Conservation (phyloP, 2,329 filamentous ascomycete species). For the Xylaria sp. region DNA sequence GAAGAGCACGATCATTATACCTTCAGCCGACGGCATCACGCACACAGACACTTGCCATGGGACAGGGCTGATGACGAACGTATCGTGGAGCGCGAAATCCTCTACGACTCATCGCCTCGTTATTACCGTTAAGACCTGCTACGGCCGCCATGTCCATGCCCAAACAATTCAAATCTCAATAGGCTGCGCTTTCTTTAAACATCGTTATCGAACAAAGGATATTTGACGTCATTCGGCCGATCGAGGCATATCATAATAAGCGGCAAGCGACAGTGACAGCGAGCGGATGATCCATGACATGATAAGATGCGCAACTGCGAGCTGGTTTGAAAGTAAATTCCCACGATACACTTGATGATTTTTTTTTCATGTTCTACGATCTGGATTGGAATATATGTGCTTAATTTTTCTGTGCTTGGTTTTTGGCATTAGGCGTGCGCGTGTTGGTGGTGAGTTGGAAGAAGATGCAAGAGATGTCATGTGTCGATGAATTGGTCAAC, state of each 20-base stretch:
- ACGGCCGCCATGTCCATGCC: neutral
- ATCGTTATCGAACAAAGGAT: neutral
- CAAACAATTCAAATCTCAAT: neutral
- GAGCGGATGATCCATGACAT: conserved; percentile 6
- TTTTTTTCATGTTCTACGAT: conserved; percentile 3
- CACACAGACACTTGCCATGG: conserved; percentile 50
- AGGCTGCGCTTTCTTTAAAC: neutral
- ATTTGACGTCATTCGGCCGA: neutral
- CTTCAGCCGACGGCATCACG: conserved; percentile 57
- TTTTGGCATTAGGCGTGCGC: conserved; percentile 3
- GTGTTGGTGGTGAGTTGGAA: conserved; percentile 9
- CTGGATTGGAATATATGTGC: conserved; percentile 12
- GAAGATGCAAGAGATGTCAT: conserved; percentile 12
- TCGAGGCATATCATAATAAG: conserved; percentile 13
- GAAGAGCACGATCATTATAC: conserved; percentile 69
- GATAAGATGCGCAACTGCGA: conserved; percentile 1
- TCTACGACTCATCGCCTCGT: conserved; percentile 63
- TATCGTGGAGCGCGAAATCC: conserved; percentile 74
- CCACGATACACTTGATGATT: neutral
- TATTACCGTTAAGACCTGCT: conserved; percentile 30
- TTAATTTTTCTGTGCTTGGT: neutral
- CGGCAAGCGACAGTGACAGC: neutral
- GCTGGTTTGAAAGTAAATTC: neutral
- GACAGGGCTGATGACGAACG: conserved; percentile 68
- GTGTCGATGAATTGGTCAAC: conserved; percentile 4